Conservation (phyloP, 305 asterid genomes). For the Fraxinus floribunda region DNA sequence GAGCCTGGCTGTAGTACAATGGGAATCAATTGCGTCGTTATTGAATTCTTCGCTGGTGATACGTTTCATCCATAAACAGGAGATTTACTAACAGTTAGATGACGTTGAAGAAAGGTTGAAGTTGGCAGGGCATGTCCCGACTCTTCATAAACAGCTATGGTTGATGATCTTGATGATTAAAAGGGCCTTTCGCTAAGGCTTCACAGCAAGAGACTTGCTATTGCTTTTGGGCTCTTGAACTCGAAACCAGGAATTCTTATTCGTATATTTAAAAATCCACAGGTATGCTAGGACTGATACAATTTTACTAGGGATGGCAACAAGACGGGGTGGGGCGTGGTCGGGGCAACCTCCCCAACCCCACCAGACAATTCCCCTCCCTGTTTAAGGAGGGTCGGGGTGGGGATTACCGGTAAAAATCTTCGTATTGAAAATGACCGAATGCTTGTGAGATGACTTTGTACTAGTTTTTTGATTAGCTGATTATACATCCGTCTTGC, state of each 20-base stretch:
- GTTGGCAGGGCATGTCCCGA: conserved; percentile 52
- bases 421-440: neutral
- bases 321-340: too few species aligned
- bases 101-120: conserved; percentile 51
- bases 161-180: conserved; percentile 45
- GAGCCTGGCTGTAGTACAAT: conserved; percentile 76
- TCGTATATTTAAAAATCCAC: conserved; percentile 65
- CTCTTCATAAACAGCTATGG: conserved; percentile 44
- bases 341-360: too few species aligned
- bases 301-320: conserved; percentile 23
- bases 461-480: neutral
- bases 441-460: neutral
- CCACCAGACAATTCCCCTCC: too few species aligned
- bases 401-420: conserved; percentile 44
- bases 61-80: conserved; percentile 54
- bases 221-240: conserved; percentile 64
- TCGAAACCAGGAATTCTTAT: conserved; percentile 45
- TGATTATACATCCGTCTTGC: too few species aligned
- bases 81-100: conserved; percentile 45
- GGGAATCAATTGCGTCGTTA: conserved; percentile 58
- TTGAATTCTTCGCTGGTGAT: conserved; percentile 79
- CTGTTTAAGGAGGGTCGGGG: too few species aligned
- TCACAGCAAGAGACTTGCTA: conserved; percentile 74
- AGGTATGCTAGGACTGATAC: conserved; percentile 70
- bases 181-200: conserved; percentile 49